These are phyloP conservation scores for Pulveroboletus sp. DNA, from an alignment of 768 basidiomycete species.

Conservation along the genomic window DNA sequence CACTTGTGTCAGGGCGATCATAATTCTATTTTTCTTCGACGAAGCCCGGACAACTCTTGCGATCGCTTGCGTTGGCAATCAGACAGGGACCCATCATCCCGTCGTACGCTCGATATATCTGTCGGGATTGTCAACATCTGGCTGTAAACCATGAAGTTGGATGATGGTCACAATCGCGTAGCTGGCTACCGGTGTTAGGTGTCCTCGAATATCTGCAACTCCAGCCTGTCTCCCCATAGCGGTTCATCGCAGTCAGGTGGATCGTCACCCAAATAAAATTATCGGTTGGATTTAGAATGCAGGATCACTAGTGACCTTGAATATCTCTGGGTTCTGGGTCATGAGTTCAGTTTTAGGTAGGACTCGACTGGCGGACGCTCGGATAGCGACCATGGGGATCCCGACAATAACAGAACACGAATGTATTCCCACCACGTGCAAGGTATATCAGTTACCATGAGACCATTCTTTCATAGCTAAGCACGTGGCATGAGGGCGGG, in stretches of 20 bases:
- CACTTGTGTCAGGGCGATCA: neutral
- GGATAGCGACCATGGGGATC: neutral
- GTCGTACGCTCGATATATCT: neutral
- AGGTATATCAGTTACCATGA: neutral
- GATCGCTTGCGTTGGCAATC: neutral
- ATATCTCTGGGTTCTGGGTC: neutral
- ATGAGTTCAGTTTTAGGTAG: neutral
- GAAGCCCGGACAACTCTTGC: too few relatives aligned
- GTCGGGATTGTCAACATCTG: neutral
- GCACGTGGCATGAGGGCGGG: neutral
- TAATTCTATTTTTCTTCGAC: too few relatives aligned
- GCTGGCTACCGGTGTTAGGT: too few relatives aligned
- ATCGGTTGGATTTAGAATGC: too few relatives aligned
- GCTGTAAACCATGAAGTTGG: neutral
- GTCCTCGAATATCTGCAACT: too few relatives aligned
- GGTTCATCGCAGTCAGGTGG: too few relatives aligned
- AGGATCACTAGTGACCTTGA: too few relatives aligned
- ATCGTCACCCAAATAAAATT: too few relatives aligned
- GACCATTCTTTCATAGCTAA: neutral
- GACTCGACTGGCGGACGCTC: neutral
- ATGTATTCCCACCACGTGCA: neutral
- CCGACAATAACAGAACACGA: too few relatives aligned
- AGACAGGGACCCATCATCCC: neutral
- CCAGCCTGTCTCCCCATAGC: neutral
- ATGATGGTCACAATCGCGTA: neutral